A percentile compares a stretch with the other conserved stretches of the same genome.
These are phyloP conservation scores for Wallemia hederae DNA, from an alignment of 1,284 basidiomycete species.

Conservation along the genomic window DNA sequence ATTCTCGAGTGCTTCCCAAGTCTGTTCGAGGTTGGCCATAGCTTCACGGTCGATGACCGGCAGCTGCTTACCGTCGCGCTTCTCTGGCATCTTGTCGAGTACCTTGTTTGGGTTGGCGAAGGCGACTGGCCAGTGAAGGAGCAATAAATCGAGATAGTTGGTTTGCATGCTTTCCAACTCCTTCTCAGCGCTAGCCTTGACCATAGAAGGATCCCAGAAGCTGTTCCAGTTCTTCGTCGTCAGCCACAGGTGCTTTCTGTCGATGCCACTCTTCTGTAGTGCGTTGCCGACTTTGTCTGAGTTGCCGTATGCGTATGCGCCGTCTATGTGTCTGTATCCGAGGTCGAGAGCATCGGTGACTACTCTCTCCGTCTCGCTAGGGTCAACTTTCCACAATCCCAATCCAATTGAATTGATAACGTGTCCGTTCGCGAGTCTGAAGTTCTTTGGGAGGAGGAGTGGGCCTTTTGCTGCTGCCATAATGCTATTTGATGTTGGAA, in stretches of 20 bases:
- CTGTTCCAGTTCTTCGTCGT: neutral
- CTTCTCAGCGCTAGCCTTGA: neutral
- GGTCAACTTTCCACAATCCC: neutral
- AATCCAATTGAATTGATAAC: neutral
- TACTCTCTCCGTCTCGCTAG: neutral
- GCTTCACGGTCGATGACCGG: conserved; percentile 24
- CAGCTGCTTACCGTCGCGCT: conserved; percentile 30
- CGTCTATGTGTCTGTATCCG: neutral
- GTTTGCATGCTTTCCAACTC: neutral
- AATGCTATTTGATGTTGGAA: neutral
- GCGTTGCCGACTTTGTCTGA: neutral
- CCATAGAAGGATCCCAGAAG: neutral
- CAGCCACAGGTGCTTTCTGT: neutral
- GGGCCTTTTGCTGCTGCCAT: neutral
- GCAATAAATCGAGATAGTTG: neutral
- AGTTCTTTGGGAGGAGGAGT: neutral
- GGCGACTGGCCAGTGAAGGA: conserved; percentile 59
- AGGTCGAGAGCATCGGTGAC: neutral
- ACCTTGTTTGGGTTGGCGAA: conserved; percentile 37
- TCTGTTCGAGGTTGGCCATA: conserved; percentile 19
- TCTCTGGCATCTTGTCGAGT: conserved; percentile 34
- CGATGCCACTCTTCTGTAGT: neutral
- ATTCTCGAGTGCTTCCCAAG: conserved; percentile 58
- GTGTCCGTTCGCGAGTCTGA: neutral
- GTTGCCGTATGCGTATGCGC: neutral